A percentile compares a stretch with the other conserved stretches of the same genome.
phyloP scores from a whole-genome alignment of 768 basidiomycete species.

The Albatrellus ellisii region DNA sequence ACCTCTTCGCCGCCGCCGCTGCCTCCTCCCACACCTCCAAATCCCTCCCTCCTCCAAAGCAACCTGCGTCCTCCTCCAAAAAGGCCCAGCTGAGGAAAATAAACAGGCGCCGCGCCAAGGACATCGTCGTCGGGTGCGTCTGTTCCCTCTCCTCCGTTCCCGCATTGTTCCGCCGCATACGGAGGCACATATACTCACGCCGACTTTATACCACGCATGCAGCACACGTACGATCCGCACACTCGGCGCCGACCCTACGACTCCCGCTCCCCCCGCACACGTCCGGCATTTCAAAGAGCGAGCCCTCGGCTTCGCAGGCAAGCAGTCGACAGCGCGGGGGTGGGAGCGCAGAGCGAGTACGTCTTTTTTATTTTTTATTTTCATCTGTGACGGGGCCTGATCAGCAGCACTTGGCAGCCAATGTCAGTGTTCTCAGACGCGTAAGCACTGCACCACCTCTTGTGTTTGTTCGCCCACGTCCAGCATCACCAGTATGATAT shows the following conservation, averaged over 20 bases:
- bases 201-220: conserved; percentile 3
- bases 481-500: too few species aligned
- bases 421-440: conserved; percentile 10
- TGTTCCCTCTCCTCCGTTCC: neutral
- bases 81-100: neutral
- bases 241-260: neutral
- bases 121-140: conserved; percentile 13
- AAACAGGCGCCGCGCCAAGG: conserved; percentile 10
- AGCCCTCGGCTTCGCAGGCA: conserved; percentile 2
- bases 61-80: neutral
- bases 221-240: conserved; percentile 12
- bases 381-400: neutral
- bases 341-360: conserved; percentile 13
- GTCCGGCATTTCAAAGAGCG: conserved; percentile 7
- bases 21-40: conserved; percentile 1
- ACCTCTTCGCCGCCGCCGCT: conserved; percentile 10
- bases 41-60: neutral
- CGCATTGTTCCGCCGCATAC: too few species aligned
- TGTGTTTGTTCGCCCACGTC: conserved; percentile 7
- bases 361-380: neutral
- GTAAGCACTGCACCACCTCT: conserved; percentile 6
- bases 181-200: neutral
- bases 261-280: conserved; percentile 3
- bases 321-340: neutral
- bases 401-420: neutral